Conservation (phyloP, 192 early-diverging fungal genomes). For the Coemansia erecta region DNA sequence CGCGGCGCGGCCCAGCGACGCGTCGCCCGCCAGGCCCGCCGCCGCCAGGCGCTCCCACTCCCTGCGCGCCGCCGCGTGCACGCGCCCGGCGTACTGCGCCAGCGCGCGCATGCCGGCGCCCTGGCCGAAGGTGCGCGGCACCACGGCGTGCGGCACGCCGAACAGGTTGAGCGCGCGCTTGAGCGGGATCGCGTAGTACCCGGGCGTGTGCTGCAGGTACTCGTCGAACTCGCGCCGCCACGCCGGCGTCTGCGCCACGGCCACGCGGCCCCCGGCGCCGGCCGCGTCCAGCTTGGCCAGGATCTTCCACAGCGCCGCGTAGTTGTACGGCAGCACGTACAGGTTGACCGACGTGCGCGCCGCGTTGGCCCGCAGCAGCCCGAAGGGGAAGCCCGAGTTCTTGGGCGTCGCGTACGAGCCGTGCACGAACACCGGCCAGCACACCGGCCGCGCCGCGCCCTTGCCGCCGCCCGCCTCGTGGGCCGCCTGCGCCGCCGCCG, state of each 20-base stretch:
- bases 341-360: constrained; percentile 67
- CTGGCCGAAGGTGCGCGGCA: constrained; percentile 50
- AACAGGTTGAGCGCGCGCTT: constrained; percentile 50
- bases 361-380: constrained; percentile 67
- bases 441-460: constrained; percentile 58
- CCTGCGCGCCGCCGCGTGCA: constrained; percentile 28
- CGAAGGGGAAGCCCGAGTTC: constrained; percentile 69
- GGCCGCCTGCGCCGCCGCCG: constrained; percentile 44
- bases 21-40: constrained; percentile 1
- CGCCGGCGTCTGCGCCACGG: constrained; percentile 36
- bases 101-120: constrained; percentile 39
- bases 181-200: constrained; percentile 61
- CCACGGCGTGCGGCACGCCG: constrained; percentile 39
- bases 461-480: constrained; percentile 39
- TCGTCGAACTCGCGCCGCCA: constrained; percentile 61
- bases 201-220: constrained; percentile 63
- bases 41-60: constrained; percentile 49
- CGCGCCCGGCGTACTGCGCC: constrained; percentile 29
- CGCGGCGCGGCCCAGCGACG: constrained; percentile 23
- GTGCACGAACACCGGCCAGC: constrained; percentile 60
- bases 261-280: constrained; percentile 18
- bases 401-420: constrained; percentile 58
- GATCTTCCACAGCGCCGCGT: constrained; percentile 67
- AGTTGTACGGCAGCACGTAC: constrained; percentile 79
- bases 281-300: constrained; percentile 53